Evolutionary conservation across 2,329 filamentous ascomycete species (phyloP).

Genomic region (Malbranchea cinnamomea): DNA sequence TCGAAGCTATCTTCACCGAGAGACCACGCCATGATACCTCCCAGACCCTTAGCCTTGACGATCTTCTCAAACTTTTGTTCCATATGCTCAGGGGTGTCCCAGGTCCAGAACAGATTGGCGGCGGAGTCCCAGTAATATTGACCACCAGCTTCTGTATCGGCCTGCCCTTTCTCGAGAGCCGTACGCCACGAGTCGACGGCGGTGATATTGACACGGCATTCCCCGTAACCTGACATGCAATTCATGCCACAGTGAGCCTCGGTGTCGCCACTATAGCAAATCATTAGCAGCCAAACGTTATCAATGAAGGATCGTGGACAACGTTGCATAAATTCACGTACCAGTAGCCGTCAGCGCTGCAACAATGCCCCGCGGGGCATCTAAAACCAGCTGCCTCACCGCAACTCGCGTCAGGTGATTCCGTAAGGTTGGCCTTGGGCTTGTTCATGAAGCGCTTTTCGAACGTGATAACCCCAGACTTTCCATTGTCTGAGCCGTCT

Average conservation of each 20-base stretch:
- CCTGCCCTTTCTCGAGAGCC: conserved; percentile 38
- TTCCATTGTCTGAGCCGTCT: conserved; percentile 44
- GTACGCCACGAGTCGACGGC: conserved; percentile 41
- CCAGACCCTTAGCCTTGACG: conserved; percentile 40
- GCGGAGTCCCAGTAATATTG: conserved; percentile 52
- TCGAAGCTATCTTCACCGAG: conserved; percentile 48
- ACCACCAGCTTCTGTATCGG: conserved; percentile 45
- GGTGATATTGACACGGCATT: conserved; percentile 35
- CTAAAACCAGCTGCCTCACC: conserved; percentile 16
- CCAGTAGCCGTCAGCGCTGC: conserved; percentile 24
- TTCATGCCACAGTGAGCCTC: conserved; percentile 19
- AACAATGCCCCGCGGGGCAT: conserved; percentile 20
- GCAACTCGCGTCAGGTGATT: conserved; percentile 18
- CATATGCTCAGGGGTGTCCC: conserved; percentile 50
- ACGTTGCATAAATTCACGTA: conserved; percentile 8
- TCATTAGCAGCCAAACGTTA: conserved; percentile 6
- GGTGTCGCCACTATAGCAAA: conserved; percentile 17
- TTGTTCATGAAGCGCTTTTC: no score
- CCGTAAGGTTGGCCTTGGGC: conserved; percentile 15
- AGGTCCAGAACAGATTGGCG: conserved; percentile 56
- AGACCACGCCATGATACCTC: conserved; percentile 64
- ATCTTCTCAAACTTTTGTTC: conserved; percentile 46
- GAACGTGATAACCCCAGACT: conserved; percentile 37
- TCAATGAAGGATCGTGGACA: neutral
- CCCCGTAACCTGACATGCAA: conserved; percentile 26